These are phyloP conservation scores for Hypoxylon perforatum DNA, from an alignment of 495 filamentous ascomycete genomes.

Conservation along the genomic window DNA sequence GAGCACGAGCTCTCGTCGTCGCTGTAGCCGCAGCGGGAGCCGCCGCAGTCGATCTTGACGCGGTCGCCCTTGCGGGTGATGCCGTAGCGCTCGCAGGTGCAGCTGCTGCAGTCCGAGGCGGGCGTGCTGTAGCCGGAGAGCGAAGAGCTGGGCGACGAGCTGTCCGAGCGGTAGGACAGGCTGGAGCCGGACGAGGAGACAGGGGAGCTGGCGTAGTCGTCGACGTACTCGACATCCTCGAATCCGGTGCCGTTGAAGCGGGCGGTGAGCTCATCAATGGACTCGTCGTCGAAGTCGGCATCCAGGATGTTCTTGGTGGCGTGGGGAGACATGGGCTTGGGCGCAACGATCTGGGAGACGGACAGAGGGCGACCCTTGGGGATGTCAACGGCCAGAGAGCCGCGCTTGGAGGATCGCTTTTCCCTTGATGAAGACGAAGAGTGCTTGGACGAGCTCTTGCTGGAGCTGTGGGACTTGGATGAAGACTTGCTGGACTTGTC, in stretches of 20 bases:
- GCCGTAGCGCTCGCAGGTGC: conserved; percentile 93
- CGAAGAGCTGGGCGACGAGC: conserved; percentile 75
- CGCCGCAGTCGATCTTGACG: conserved; percentile 94
- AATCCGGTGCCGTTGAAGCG: conserved; percentile 79
- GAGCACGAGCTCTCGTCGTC: conserved; percentile 67
- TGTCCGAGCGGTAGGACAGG: conserved; percentile 81
- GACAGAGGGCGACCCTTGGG: conserved; percentile 88
- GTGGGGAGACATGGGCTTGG: conserved; percentile 87
- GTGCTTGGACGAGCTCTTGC: conserved; percentile 52
- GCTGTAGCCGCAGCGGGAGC: conserved; percentile 82
- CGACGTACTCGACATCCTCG: conserved; percentile 73
- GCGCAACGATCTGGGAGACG: conserved; percentile 87
- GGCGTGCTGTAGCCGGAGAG: conserved; percentile 76
- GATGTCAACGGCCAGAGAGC: conserved; percentile 66
- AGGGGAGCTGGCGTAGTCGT: conserved; percentile 65
- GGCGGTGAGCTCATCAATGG: conserved; percentile 75
- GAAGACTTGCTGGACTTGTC: conserved; percentile 59
- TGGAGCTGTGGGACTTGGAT: conserved; percentile 60
- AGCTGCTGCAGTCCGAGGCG: conserved; percentile 64
- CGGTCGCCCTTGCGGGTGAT: conserved; percentile 92
- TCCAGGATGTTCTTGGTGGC: conserved; percentile 86
- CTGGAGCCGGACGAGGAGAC: conserved; percentile 79
- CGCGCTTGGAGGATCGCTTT: conserved; percentile 52
- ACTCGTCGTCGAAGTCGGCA: conserved; percentile 72
- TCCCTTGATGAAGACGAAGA: conserved; percentile 50